Conservation (phyloP, 495 filamentous ascomycete genomes). For the Penicillium odoratum region DNA sequence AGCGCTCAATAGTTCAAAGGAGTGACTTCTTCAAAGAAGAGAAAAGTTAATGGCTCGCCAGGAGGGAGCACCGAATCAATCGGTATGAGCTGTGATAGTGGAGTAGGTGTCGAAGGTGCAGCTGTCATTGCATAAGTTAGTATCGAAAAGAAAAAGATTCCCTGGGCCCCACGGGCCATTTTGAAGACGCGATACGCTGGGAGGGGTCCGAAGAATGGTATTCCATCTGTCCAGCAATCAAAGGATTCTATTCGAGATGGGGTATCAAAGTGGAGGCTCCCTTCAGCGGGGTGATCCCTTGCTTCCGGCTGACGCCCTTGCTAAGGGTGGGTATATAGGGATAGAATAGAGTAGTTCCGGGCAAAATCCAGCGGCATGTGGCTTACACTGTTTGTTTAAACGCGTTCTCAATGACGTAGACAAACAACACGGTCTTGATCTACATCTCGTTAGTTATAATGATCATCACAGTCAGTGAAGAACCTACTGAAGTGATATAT, state of each 20-base stretch:
- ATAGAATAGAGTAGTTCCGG: not conserved
- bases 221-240: slow-evolving; percentile 15
- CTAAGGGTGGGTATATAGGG: slow-evolving; percentile 7
- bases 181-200: slow-evolving; percentile 1
- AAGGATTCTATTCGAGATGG: slow-evolving; percentile 17
- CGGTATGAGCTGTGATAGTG: slow-evolving; percentile 11
- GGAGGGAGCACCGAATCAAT: slow-evolving; percentile 28
- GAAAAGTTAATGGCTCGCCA: slow-evolving; percentile 18
- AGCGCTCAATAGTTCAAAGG: slow-evolving; percentile 12
- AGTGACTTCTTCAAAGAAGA: slow-evolving; percentile 17
- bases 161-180: slow-evolving; percentile 4
- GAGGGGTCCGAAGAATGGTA: slow-evolving; percentile 13
- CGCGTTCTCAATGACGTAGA: slow-evolving; percentile 26
- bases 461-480: not conserved
- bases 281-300: slow-evolving; percentile 26
- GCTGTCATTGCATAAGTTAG: slow-evolving; percentile 21
- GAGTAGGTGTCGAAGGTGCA: slow-evolving; percentile 5
- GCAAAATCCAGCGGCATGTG: slow-evolving; percentile 13
- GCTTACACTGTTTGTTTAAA: slow-evolving; percentile 24
- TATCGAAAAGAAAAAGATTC: slow-evolving; percentile 2
- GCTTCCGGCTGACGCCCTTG: slow-evolving; percentile 18
- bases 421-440: slow-evolving; percentile 20
- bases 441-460: slow-evolving; percentile 1
- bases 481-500: slow-evolving; percentile 1
- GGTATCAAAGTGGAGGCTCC: slow-evolving; percentile 20